Percentiles rank a stretch among this genome's conserved stretches.
Evolutionary conservation across 2,329 filamentous ascomycete genomes (phyloP).

Genomic region (Lecanoromycetidae sp.): DNA sequence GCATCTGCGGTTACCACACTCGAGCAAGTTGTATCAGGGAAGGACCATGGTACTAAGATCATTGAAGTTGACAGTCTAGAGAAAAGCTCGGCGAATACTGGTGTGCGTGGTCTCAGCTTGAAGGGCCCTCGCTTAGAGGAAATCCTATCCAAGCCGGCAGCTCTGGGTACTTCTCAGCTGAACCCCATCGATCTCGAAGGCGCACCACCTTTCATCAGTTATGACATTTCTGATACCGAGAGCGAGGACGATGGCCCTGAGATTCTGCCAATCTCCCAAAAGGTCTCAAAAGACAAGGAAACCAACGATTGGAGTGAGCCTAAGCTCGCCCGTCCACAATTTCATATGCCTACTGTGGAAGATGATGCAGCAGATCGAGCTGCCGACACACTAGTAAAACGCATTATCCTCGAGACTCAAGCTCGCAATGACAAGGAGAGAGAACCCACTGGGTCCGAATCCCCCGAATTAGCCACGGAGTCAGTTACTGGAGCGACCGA

Average conservation of each 20-base stretch:
- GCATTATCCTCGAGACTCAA: not conserved
- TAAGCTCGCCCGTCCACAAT: not conserved
- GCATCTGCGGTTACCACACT: slow-evolving; percentile 8
- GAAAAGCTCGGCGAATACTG: not conserved
- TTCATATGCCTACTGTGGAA: not conserved
- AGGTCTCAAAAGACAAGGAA: not conserved
- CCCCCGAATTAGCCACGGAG: not conserved
- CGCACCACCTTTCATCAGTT: not conserved
- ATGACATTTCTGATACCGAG: slow-evolving; percentile 5
- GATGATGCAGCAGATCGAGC: not conserved
- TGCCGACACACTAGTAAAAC: not conserved
- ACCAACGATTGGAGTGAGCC: not conserved
- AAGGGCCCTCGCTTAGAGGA: slow-evolving; percentile 3
- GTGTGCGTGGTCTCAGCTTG: not conserved
- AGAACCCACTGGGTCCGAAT: not conserved
- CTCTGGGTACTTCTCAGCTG: not conserved
- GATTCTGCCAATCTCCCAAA: slow-evolving; percentile 1
- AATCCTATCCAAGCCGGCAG: not conserved
- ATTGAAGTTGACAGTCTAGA: not conserved
- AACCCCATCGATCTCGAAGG: slow-evolving; percentile 12
- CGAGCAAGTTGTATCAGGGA: not conserved
- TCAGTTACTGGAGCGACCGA: slow-evolving; percentile 1
- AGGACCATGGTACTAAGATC: not conserved
- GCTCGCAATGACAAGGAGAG: not conserved
- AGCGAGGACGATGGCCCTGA: slow-evolving; percentile 18